phyloP scores from a whole-genome alignment of 139 green algal species.

The Penium margaritaceum region DNA sequence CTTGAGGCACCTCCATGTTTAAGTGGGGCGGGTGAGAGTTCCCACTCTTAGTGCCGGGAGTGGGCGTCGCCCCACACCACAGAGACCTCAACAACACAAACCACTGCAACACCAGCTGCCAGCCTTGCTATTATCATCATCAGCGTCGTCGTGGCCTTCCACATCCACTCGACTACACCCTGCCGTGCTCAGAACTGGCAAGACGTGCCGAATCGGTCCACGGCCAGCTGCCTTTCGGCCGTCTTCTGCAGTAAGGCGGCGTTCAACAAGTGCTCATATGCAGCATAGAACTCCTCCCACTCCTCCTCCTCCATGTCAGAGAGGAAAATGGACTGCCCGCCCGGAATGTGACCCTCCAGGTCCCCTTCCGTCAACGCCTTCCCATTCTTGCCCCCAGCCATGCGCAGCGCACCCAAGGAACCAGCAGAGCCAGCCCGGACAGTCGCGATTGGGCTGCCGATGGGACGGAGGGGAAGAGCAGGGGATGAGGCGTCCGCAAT shows the following conservation, averaged over 20 bases:
- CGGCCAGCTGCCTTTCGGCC: background rate
- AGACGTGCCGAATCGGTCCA: background rate
- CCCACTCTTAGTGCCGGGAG: no score
- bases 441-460: background rate
- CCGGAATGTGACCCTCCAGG: background rate
- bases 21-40: no score
- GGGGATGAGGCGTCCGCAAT: no score
- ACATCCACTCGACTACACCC: no score
- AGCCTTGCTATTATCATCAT: no score
- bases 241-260: background rate
- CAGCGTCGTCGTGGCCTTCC: no score
- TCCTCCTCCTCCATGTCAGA: background rate
- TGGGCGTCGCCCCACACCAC: no score
- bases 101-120: no score
- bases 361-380: background rate
- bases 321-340: background rate
- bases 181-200: conserved; percentile 16
- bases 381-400: background rate
- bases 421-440: background rate
- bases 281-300: conserved; percentile 9
- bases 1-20: no score
- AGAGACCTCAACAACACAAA: no score
- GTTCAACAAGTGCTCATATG: background rate
- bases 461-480: background rate
- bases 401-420: background rate